Conservation (phyloP, 192 early-diverging fungal species). For the Rhizophagus sp. region DNA sequence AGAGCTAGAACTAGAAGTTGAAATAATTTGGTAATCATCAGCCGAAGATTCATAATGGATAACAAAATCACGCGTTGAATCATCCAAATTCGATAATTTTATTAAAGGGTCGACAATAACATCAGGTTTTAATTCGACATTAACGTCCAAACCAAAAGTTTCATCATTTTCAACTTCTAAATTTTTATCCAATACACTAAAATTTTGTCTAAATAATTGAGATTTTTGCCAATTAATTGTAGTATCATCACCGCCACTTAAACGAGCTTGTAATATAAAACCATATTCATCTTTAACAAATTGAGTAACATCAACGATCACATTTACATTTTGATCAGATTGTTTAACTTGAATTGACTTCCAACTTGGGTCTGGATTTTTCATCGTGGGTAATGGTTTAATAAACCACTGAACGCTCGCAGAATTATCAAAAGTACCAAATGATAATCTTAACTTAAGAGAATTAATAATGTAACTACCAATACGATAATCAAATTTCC, state of each 20-base stretch:
- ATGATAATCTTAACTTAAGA: not conserved
- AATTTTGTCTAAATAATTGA: constrained; percentile 4
- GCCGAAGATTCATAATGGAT: not conserved
- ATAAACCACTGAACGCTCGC: not conserved
- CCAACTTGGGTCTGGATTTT: not conserved
- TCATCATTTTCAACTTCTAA: not conserved
- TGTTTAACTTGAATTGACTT: no score
- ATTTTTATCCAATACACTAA: not conserved
- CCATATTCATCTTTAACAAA: constrained; percentile 15
- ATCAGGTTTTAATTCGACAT: not conserved
- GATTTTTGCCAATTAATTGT: not conserved
- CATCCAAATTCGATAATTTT: not conserved
- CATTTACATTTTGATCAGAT: not conserved
- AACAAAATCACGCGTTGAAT: constrained; percentile 13
- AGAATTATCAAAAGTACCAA: not conserved
- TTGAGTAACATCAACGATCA: not conserved
- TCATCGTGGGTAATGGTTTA: not conserved
- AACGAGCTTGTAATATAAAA: not conserved
- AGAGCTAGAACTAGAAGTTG: no score
- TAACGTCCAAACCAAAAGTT: not conserved
- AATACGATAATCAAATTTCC: not conserved
- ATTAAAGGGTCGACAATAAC: not conserved
- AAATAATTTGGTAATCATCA: not conserved
- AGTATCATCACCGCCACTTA: not conserved
- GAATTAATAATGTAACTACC: not conserved